Percentiles rank a stretch among this genome's conserved stretches.
These are phyloP conservation scores for Trametes hirsuta DNA, from an alignment of 1,284 basidiomycete genomes.

Conservation along the genomic window DNA sequence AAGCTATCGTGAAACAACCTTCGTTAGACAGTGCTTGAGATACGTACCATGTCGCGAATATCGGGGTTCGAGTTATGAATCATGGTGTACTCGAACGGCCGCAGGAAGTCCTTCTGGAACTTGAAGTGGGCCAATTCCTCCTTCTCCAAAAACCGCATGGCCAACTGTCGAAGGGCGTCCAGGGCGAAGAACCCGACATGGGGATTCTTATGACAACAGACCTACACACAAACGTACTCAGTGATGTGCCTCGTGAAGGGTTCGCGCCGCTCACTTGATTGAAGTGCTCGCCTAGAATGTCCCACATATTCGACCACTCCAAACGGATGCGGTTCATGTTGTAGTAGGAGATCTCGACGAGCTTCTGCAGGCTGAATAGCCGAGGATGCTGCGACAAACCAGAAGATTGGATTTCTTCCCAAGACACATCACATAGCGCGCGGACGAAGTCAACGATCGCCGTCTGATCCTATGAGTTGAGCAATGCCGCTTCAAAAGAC, in stretches of 20 bases:
- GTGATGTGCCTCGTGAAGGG: neutral
- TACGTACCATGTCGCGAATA: conserved; percentile 90
- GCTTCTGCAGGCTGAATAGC: conserved; percentile 96
- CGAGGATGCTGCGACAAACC: conserved; percentile 92
- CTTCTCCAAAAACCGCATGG: conserved; percentile 99
- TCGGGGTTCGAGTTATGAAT: conserved; percentile 94
- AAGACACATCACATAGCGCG: conserved; percentile 95
- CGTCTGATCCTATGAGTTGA: conserved; percentile 52
- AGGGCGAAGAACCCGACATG: conserved; percentile 97
- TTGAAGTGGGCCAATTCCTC: conserved; percentile 98
- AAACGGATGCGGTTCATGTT: conserved; percentile 99
- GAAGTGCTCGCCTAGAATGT: conserved; percentile 98
- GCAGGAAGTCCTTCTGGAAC: conserved; percentile 99
- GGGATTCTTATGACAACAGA: conserved; percentile 98
- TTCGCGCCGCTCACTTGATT: conserved; percentile 74
- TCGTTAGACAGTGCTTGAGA: neutral
- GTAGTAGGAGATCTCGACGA: conserved; percentile 99
- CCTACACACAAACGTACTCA: conserved; percentile 48
- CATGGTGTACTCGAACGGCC: conserved; percentile 99
- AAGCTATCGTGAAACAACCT: neutral
- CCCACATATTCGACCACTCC: conserved; percentile 99
- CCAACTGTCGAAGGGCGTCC: conserved; percentile 96
- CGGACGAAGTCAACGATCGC: conserved; percentile 99
- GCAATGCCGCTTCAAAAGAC: conserved; percentile 12
- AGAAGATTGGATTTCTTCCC: conserved; percentile 99